A percentile compares a stretch with the other conserved stretches of the same genome.
These are phyloP conservation scores for Gentiana dahurica DNA, from an alignment of 257 asterid genomes.

Conservation along the genomic window DNA sequence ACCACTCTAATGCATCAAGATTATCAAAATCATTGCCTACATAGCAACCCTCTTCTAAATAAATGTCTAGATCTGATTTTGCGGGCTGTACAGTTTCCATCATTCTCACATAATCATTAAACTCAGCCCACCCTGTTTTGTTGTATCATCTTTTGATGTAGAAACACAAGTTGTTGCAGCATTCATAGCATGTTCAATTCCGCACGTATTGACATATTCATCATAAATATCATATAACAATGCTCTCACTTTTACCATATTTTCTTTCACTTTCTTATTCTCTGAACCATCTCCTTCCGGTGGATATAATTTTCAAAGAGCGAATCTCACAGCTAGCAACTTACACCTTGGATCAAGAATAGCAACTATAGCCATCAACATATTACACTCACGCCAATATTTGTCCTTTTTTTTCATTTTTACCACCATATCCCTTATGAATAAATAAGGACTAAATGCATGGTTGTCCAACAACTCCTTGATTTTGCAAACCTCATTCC, in stretches of 20 bases:
- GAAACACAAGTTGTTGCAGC: no score
- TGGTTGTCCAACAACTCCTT: neutral
- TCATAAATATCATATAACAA: no score
- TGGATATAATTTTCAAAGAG: no score
- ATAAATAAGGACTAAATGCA: neutral
- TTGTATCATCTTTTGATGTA: no score
- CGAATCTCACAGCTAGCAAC: no score
- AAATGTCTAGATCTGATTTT: neutral
- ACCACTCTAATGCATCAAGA: neutral
- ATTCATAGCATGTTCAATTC: no score
- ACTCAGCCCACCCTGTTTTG: neutral
- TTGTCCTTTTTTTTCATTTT: neutral
- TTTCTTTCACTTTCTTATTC: no score
- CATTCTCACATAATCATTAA: neutral
- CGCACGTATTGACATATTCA: no score
- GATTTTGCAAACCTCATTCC: neutral
- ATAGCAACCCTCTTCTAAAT: neutral
- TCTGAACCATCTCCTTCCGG: no score
- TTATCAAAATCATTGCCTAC: neutral
- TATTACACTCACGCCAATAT: neutral
- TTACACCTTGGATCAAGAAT: no score
- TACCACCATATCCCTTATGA: neutral
- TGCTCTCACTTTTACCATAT: no score
- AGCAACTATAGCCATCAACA: no score
- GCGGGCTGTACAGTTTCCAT: neutral